A percentile compares a stretch with the other conserved stretches of the same genome.
Evolutionary conservation across 2,329 filamentous ascomycete genomes (phyloP).

Genomic region (Verticillium albo-atrum): DNA sequence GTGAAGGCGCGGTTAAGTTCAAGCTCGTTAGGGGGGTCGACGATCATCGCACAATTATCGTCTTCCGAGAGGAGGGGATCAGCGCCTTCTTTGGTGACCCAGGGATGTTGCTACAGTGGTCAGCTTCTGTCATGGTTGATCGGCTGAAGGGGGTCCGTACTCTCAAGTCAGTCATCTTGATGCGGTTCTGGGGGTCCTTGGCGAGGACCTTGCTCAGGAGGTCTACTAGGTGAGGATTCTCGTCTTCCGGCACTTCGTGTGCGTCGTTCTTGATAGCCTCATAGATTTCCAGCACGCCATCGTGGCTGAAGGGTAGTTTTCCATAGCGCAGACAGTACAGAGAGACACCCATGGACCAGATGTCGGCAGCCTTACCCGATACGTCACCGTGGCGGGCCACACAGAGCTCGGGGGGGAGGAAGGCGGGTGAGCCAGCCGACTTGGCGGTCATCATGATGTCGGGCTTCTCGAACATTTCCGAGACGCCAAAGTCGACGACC

Average conservation of each 20-base stretch:
- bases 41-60: slow-evolving; percentile 78
- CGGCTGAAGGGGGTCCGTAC: slow-evolving; percentile 48
- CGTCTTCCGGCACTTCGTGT: slow-evolving; percentile 56
- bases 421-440: slow-evolving; percentile 90
- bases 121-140: slow-evolving; percentile 48
- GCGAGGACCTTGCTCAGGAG: slow-evolving; percentile 71
- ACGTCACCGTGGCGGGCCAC: slow-evolving; percentile 81
- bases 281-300: slow-evolving; percentile 79
- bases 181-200: slow-evolving; percentile 79
- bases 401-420: slow-evolving; percentile 89
- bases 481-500: slow-evolving; percentile 97
- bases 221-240: slow-evolving; percentile 66
- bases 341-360: slow-evolving; percentile 98
- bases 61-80: slow-evolving; percentile 76
- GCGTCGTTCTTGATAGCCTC: slow-evolving; percentile 76
- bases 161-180: slow-evolving; percentile 75
- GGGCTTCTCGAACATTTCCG: slow-evolving; percentile 90
- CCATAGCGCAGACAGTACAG: slow-evolving; percentile 91
- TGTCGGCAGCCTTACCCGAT: slow-evolving; percentile 84
- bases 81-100: slow-evolving; percentile 78
- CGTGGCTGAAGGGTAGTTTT: slow-evolving; percentile 76
- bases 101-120: slow-evolving; percentile 70
- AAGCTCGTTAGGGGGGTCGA: slow-evolving; percentile 82
- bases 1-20: slow-evolving; percentile 92
- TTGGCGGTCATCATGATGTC: slow-evolving; percentile 82